Evolutionary conservation across 139 green algal species (phyloP), one percentile per base, ranked within the genome.

Genomic region (Mychonastes homosphaera): DNA sequence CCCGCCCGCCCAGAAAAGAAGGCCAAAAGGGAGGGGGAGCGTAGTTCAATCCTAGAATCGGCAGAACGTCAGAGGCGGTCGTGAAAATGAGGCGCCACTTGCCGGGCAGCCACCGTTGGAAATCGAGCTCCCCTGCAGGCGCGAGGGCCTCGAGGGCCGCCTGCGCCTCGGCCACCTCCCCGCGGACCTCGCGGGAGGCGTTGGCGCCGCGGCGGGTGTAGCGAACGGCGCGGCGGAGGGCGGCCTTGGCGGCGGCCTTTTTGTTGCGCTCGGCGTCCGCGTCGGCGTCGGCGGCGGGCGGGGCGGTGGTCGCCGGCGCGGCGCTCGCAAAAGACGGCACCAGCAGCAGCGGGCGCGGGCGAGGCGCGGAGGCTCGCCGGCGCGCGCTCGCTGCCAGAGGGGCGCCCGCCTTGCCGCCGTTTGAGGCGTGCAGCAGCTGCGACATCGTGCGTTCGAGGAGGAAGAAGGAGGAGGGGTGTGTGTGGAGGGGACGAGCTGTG

Each of bases 51-150:
- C 19, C n/a, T 26, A 26, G 18, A 54, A 18, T 23, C 19, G 1
- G 18, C 65, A 74, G 58, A 63, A 75, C 72, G 38, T 74, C 72
- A 15, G 41, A 23, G 1, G 75, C 71, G 0, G 71, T 79, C 13
- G 75, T 82, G 54, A 78, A 82, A 13, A 68, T 1, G 8, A 82
- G 68, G 33, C 53, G 45, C 75, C 75, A 82, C 33, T 75, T 77
- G 3, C 75, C 75, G 15, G 59, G 64, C 41, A 82, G 62, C 23
- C n/a, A n/a, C 39, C 67, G 30, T 5, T 41, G 24, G 32, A 74
- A 82, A 41, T 79, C 44, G 7, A 82, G 58, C 7, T 68, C 64
- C 0, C 21, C 15, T 10, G 34, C 48, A 26, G 32, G 49, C 38
- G 60, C 45, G 19, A 52, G 62, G 4, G 33, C 21, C 52, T 82